Percentiles rank a stretch among this genome's conserved stretches.
Evolutionary conservation across 2,329 filamentous ascomycete species (phyloP).

Genomic region (Colletotrichum nymphaeae): DNA sequence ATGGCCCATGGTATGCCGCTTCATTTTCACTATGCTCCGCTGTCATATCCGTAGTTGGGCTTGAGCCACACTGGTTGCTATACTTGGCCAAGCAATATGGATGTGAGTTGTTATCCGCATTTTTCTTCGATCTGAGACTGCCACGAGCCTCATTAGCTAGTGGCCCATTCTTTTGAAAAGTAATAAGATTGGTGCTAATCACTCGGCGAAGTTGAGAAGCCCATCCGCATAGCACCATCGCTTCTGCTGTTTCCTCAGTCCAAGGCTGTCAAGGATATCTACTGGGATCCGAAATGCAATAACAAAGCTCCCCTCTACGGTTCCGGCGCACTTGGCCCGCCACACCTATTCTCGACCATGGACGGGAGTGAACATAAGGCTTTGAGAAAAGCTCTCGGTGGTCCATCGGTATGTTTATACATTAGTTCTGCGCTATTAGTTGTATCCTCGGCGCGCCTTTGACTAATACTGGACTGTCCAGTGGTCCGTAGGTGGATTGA

Average conservation of each 20-base stretch:
- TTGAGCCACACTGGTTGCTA: conserved; percentile 17
- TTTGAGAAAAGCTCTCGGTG: conserved; percentile 13
- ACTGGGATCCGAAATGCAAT: conserved; percentile 25
- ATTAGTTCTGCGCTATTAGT: background rate
- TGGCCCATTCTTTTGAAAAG: no score
- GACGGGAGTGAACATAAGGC: conserved; percentile 12
- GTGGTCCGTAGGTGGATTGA: conserved; percentile 19
- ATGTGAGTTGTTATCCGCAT: conserved; percentile 16
- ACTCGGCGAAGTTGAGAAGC: conserved; percentile 14
- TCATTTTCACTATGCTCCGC: conserved; percentile 14
- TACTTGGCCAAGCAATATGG: conserved; percentile 10
- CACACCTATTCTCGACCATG: conserved; percentile 13
- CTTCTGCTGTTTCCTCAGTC: conserved; percentile 19
- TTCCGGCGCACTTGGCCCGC: conserved; percentile 11
- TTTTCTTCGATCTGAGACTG: no score
- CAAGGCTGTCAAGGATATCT: conserved; percentile 13
- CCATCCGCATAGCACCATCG: conserved; percentile 15
- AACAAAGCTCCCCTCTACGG: conserved; percentile 12
- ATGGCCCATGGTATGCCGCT: conserved; percentile 21
- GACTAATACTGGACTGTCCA: background rate
- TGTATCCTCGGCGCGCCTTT: background rate
- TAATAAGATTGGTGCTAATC: no score
- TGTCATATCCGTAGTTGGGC: background rate
- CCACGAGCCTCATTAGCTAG: background rate
- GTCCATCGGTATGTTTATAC: background rate